Evolutionary conservation across 129 eudicot genomes (phyloP).

Genomic region (Pittosporum tobira): DNA sequence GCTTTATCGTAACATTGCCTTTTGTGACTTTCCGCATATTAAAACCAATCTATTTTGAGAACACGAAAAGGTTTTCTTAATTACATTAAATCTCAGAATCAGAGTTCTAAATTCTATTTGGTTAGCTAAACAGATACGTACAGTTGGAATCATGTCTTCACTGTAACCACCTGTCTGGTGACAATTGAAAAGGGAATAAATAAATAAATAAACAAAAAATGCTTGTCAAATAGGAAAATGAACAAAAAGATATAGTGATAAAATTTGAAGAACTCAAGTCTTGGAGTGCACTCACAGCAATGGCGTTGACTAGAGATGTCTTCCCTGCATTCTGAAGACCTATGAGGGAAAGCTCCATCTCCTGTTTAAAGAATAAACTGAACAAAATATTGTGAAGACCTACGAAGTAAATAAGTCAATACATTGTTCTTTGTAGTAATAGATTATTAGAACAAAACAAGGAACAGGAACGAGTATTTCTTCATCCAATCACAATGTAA

Average conservation of each 20-base stretch:
- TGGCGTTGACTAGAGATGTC: slow-evolving; percentile 87
- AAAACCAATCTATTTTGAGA: slow-evolving; percentile 57
- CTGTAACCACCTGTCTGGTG: slow-evolving; percentile 83
- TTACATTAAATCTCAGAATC: neutral
- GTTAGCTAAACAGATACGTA: slow-evolving; percentile 31
- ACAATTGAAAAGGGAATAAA: slow-evolving; percentile 10
- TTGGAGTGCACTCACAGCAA: slow-evolving; percentile 48
- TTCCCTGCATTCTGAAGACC: slow-evolving; percentile 99
- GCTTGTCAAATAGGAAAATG: neutral
- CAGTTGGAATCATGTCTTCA: slow-evolving; percentile 97
- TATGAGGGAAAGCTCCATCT: slow-evolving; percentile 91
- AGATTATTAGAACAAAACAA: neutral
- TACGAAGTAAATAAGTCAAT: neutral
- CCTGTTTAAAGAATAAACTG: slow-evolving; percentile 91
- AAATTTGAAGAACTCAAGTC: neutral
- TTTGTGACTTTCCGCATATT: slow-evolving; percentile 92
- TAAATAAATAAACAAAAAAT: neutral
- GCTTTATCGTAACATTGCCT: slow-evolving; percentile 93
- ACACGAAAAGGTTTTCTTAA: neutral
- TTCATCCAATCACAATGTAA: neutral
- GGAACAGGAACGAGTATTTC: neutral
- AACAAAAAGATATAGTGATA: neutral
- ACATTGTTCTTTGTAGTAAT: neutral
- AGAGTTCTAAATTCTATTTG: slow-evolving; percentile 5
- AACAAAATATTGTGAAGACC: slow-evolving; percentile 9